Conservation (phyloP, 768 basidiomycete genomes). For the Suillus paluster region DNA sequence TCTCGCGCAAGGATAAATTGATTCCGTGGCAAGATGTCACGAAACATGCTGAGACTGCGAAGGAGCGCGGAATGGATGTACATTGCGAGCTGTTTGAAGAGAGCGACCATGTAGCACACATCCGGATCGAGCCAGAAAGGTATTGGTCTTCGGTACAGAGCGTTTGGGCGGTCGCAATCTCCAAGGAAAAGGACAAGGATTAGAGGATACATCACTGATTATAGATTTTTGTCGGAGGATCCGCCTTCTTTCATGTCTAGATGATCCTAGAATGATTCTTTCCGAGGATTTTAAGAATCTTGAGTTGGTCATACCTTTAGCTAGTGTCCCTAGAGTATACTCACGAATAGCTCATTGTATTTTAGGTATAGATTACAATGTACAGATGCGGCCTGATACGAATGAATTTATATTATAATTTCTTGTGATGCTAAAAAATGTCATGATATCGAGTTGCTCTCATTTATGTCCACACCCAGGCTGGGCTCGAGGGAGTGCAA, state of each 20-base stretch:
- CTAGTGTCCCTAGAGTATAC: no score
- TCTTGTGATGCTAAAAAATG: no score
- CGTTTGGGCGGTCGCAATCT: conserved; percentile 25
- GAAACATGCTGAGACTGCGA: conserved; percentile 29
- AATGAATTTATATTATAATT: no score
- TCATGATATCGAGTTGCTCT: no score
- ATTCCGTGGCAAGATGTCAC: conserved; percentile 34
- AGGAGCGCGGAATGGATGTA: conserved; percentile 27
- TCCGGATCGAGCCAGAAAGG: conserved; percentile 31
- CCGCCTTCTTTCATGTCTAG: neutral
- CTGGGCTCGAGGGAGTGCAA: no score
- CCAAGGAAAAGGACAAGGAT: conserved; percentile 3
- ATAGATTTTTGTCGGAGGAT: neutral
- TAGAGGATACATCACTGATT: neutral
- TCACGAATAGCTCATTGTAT: no score
- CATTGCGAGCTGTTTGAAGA: conserved; percentile 35
- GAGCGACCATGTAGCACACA: conserved; percentile 41
- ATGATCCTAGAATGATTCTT: neutral
- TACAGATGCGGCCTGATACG: no score
- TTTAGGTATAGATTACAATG: no score
- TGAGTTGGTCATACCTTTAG: no score
- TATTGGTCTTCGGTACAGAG: conserved; percentile 30
- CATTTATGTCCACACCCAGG: no score
- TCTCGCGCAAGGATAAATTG: conserved; percentile 35
- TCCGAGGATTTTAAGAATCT: no score